Percentiles rank a stretch among this genome's conserved stretches.
phyloP scores from a whole-genome alignment of 768 basidiomycete genomes.

The Naganishia vishniacii region DNA sequence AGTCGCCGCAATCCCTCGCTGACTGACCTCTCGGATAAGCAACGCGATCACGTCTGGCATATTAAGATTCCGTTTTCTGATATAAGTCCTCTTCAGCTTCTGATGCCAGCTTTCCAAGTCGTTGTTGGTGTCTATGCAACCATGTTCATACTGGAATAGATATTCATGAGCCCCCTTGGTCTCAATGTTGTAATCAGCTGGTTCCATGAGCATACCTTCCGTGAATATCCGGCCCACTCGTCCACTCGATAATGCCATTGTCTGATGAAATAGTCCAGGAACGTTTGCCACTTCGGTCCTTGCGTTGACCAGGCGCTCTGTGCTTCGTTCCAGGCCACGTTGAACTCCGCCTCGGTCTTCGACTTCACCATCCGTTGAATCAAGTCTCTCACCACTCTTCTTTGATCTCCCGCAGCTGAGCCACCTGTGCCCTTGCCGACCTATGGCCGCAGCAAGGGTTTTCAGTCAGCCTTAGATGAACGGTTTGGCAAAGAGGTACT shows the following conservation, averaged over 20 bases:
- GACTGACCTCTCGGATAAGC: not conserved
- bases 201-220: not conserved
- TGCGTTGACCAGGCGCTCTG: not conserved
- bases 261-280: not conserved
- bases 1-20: too few species aligned
- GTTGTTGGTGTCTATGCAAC: not conserved
- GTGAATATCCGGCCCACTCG: not conserved
- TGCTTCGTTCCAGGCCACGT: not conserved
- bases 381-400: not conserved
- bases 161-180: not conserved
- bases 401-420: not conserved
- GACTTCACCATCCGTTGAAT: not conserved
- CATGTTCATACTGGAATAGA: not conserved
- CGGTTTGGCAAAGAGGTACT: too few species aligned
- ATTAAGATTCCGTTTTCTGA: not conserved
- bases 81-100: not conserved
- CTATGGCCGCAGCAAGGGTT: too few species aligned
- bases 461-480: too few species aligned
- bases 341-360: not conserved
- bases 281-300: not conserved
- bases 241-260: not conserved
- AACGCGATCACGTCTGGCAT: not conserved
- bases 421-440: not conserved
- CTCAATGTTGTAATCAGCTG: not conserved
- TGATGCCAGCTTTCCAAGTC: not conserved